phyloP scores from a whole-genome alignment of 176 grass and related monocot genomes.

The Dendrocalamus sinicus region DNA sequence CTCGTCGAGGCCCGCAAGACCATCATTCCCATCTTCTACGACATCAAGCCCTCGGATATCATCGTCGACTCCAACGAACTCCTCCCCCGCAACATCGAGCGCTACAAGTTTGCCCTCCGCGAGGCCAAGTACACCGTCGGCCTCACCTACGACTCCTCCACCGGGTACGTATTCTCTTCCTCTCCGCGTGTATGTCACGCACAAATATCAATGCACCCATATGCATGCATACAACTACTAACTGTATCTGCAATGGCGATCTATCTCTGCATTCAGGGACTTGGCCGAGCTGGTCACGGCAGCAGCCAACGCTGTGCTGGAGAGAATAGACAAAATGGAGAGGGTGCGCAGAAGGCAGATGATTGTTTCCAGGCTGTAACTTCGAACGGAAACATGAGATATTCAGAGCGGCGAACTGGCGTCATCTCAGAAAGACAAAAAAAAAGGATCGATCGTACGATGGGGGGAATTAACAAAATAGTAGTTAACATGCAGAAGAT shows the following conservation, averaged over 20 bases:
- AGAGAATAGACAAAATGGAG: slow-evolving; percentile 14
- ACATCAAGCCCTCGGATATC: slow-evolving; percentile 81
- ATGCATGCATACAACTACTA: not conserved
- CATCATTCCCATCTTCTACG: slow-evolving; percentile 82
- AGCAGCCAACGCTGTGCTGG: slow-evolving; percentile 37
- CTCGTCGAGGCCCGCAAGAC: slow-evolving; percentile 67
- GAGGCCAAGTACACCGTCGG: slow-evolving; percentile 78
- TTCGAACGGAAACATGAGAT: slow-evolving; percentile 30
- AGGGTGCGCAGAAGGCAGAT: slow-evolving; percentile 22
- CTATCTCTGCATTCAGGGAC: slow-evolving; percentile 34
- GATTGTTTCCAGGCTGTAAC: slow-evolving; percentile 48
- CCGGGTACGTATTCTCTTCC: slow-evolving; percentile 52
- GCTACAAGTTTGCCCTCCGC: slow-evolving; percentile 56
- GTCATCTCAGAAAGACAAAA: not conserved
- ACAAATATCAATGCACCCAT: not conserved
- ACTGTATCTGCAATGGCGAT: slow-evolving; percentile 29
- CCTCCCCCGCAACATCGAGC: slow-evolving; percentile 40
- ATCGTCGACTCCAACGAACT: not conserved
- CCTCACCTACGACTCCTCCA: slow-evolving; percentile 65
- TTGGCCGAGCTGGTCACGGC: slow-evolving; percentile 37
- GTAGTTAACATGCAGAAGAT: slow-evolving; percentile 26
- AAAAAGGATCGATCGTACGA: not conserved
- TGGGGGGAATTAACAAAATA: not conserved
- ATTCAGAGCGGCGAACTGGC: slow-evolving; percentile 12
- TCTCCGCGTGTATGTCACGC: not conserved